These are phyloP conservation scores for Pyracantha coccinea DNA, from an alignment of 331 rosid genomes.

Conservation along the genomic window DNA sequence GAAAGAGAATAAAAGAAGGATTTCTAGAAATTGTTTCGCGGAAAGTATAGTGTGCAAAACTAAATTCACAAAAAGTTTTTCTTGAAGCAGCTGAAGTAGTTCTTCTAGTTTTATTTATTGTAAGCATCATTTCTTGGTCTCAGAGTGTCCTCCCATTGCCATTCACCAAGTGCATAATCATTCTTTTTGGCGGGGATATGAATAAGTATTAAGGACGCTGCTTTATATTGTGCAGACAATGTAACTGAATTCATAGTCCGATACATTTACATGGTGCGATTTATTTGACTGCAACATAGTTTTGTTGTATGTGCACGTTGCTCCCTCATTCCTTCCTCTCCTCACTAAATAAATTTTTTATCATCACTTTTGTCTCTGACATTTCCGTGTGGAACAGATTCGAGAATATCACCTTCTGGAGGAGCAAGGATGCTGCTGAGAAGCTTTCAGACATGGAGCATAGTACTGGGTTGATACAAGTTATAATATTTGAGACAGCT, in stretches of 20 bases:
- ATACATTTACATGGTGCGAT: background rate
- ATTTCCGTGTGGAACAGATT: constrained; percentile 40
- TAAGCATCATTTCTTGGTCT: background rate
- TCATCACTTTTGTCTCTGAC: constrained; percentile 11
- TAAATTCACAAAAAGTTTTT: background rate
- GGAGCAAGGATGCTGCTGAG: constrained; percentile 50
- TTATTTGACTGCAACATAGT: background rate
- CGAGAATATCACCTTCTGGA: constrained; percentile 69
- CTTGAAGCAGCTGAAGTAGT: background rate
- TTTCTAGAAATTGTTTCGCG: background rate
- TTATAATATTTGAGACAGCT: constrained; percentile 79
- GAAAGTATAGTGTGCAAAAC: background rate
- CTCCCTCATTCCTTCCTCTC: background rate
- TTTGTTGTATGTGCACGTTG: background rate
- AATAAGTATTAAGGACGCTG: background rate
- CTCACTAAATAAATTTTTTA: background rate
- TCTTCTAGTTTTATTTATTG: background rate
- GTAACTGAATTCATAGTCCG: background rate
- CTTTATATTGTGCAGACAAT: background rate
- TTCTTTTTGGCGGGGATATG: background rate
- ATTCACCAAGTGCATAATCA: background rate
- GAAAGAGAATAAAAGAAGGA: background rate
- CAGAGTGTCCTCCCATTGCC: background rate
- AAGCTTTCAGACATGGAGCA: constrained; percentile 36
- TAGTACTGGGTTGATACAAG: constrained; percentile 49